phyloP scores from a whole-genome alignment of 768 basidiomycete species.

The Leccinum disarticulatum region DNA sequence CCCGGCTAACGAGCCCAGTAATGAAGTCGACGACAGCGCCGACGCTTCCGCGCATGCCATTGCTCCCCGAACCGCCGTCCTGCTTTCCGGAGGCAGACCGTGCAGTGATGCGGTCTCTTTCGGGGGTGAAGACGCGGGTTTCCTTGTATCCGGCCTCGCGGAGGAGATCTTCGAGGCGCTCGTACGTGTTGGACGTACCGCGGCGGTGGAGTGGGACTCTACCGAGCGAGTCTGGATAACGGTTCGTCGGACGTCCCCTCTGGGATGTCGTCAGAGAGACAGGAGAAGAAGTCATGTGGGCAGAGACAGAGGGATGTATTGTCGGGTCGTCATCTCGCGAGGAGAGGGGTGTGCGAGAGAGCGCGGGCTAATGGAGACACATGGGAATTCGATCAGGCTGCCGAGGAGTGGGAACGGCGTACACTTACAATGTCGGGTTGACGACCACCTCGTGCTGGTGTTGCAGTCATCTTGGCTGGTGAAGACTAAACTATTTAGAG shows the following conservation, averaged over 20 bases:
- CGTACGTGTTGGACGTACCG: conserved; percentile 79
- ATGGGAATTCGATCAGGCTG: conserved; percentile 13
- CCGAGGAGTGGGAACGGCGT: not conserved
- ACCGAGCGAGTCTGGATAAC: conserved; percentile 59
- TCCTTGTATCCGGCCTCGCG: conserved; percentile 91
- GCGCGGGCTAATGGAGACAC: conserved; percentile 9
- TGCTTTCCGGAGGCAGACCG: conserved; percentile 25
- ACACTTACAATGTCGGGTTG: conserved; percentile 22
- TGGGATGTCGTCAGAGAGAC: conserved; percentile 47
- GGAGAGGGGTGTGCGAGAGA: conserved; percentile 8
- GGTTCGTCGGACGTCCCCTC: conserved; percentile 39
- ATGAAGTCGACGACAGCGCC: conserved; percentile 66
- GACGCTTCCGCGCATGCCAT: conserved; percentile 42
- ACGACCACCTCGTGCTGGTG: conserved; percentile 10
- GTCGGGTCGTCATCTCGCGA: conserved; percentile 12
- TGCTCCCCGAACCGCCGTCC: conserved; percentile 33
- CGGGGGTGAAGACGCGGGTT: conserved; percentile 86
- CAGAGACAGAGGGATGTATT: conserved; percentile 7
- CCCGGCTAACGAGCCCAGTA: conserved; percentile 51
- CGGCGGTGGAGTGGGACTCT: conserved; percentile 75
- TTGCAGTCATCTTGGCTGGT: conserved; percentile 18
- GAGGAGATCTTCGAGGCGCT: conserved; percentile 81
- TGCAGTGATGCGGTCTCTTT: conserved; percentile 54
- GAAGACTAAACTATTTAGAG: not conserved
- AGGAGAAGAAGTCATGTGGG: conserved; percentile 11